These are phyloP conservation scores for Staphylotrichum longicolle DNA, from an alignment of 495 filamentous ascomycete species.

Conservation along the genomic window DNA sequence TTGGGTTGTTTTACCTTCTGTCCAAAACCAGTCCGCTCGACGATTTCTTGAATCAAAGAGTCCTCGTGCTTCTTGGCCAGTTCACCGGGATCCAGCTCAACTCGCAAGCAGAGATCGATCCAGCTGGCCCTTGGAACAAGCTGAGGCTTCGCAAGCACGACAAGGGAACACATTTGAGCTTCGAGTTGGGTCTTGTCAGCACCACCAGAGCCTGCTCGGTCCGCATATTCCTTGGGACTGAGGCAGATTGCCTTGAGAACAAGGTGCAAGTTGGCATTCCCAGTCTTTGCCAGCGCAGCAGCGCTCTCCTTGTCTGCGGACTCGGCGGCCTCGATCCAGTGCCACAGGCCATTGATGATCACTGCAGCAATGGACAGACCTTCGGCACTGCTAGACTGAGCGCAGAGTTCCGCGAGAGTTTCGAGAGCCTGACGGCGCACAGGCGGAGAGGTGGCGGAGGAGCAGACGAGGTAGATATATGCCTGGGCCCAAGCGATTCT, in stretches of 20 bases:
- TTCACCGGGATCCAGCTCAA: conserved; percentile 76
- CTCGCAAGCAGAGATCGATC: conserved; percentile 81
- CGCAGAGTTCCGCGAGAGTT: conserved; percentile 59
- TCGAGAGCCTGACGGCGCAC: conserved; percentile 59
- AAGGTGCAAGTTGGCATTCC: conserved; percentile 55
- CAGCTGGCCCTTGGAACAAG: conserved; percentile 75
- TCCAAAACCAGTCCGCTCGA: conserved; percentile 45
- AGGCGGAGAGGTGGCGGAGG: conserved; percentile 52
- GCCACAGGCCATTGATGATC: conserved; percentile 74
- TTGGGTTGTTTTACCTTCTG: conserved; percentile 44
- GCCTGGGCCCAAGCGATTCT: conserved; percentile 72
- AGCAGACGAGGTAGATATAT: conserved; percentile 74
- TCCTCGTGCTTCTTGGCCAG: conserved; percentile 59
- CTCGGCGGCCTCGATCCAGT: conserved; percentile 67
- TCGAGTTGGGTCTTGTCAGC: conserved; percentile 49
- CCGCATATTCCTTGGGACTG: conserved; percentile 39
- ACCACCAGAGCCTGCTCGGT: conserved; percentile 34
- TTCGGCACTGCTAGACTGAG: conserved; percentile 44
- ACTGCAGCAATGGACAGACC: conserved; percentile 46
- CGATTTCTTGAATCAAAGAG: conserved; percentile 47
- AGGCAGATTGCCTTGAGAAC: conserved; percentile 73
- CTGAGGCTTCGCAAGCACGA: conserved; percentile 75
- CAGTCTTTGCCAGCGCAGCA: conserved; percentile 65
- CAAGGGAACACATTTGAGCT: conserved; percentile 65
- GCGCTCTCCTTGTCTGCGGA: conserved; percentile 73